Evolutionary conservation across 495 filamentous ascomycete genomes (phyloP), one percentile per base, ranked within the genome.

Genomic region (Aspergillus asperescens): DNA sequence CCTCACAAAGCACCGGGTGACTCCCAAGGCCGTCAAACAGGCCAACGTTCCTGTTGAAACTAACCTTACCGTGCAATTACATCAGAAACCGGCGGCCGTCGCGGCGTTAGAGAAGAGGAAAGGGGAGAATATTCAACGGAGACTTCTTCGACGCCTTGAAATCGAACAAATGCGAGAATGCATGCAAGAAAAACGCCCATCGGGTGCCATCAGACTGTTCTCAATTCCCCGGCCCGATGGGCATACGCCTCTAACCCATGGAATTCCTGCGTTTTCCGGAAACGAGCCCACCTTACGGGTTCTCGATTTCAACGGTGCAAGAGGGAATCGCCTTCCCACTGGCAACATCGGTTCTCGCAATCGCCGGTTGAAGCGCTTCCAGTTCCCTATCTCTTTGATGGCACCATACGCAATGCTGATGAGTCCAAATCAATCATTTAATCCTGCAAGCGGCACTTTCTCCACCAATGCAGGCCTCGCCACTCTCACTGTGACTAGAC

Each of bases 391-490:
- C 7, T 65, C 65, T 15, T 44, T 51, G 25, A 56, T 67, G 32
- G 65, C 61, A 4, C 57, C 67, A 6, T 63, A 68, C 60, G 59
- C 67, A n/a, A 71, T 72, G 61, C 52, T 77, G 32, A 78, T 78
- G 70, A 68, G 75, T 48, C 70, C 77, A 6, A 58, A 56, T 19
- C 73, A 79, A 29, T 38, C 44, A 3, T 77, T 77, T 55, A 62
- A 79, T 46, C 16, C 59, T 2, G 37, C 44, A 6, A 70, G 56
- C 34, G 76, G 77, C 13, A 81, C 76, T 8, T 81, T 79, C 53
- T 65, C 65, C 5, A 72, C 72, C 10, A 48, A 63, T 50, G 58
- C 59, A 13, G 58, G 59, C 25, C 31, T 60, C 25, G 50, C 59
- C n/a, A 47, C 59, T 27, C 37, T 55, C 19, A 43, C 20, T 23